A percentile compares a stretch with the other conserved stretches of the same genome.
Conservation (phyloP, 306 rosid genomes). For the Echinosophora koreensis region DNA sequence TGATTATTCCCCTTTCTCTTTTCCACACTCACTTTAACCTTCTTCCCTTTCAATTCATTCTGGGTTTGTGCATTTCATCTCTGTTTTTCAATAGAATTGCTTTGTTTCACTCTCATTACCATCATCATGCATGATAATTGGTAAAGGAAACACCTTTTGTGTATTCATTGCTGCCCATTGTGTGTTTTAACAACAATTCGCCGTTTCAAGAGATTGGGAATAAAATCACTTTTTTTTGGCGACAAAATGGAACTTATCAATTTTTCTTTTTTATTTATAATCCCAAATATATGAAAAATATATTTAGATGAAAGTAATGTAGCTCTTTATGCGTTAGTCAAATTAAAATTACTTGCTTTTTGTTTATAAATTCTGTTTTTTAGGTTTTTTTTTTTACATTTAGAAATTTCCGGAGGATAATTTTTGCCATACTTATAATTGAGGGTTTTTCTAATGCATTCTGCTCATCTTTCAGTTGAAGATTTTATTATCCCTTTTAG, state of each 20-base stretch:
- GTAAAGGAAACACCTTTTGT: neutral
- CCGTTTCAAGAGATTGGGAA: neutral
- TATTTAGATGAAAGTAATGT: neutral
- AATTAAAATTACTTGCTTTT: conserved; percentile 3
- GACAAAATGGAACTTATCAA: neutral
- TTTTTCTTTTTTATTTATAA: neutral
- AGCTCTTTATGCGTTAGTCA: neutral
- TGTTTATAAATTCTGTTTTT: conserved; percentile 27
- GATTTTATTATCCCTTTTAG: neutral
- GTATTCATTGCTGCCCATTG: neutral
- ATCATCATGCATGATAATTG: neutral
- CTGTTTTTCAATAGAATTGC: neutral
- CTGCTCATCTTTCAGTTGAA: neutral
- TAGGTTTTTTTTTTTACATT: neutral
- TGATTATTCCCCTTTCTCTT: neutral
- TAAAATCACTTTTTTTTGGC: neutral
- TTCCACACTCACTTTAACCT: neutral
- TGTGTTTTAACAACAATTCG: neutral
- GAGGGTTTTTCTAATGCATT: conserved; percentile 12
- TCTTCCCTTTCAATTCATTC: too few relatives aligned
- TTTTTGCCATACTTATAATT: neutral
- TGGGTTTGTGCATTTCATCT: neutral
- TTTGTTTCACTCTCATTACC: neutral
- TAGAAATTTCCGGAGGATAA: neutral
- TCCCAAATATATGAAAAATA: neutral